These are phyloP conservation scores for Lachnellula occidentalis DNA, from an alignment of 2,329 filamentous ascomycete species.

Conservation along the genomic window DNA sequence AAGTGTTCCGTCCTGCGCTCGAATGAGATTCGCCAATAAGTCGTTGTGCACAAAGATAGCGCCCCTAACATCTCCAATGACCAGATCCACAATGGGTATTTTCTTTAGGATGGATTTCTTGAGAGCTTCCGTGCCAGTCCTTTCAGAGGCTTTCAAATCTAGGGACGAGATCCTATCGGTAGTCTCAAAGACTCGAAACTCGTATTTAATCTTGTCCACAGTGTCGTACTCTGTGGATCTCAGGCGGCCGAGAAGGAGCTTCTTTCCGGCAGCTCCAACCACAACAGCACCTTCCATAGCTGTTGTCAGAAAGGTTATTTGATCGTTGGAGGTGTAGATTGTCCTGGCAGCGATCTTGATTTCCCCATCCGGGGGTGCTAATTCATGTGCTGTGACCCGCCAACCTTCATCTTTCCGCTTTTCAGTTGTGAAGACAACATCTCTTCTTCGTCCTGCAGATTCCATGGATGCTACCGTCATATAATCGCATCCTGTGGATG, in stretches of 20 bases:
- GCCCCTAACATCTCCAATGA: slow-evolving; percentile 71
- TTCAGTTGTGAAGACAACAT: slow-evolving; percentile 33
- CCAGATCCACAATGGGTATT: slow-evolving; percentile 59
- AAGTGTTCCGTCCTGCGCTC: slow-evolving; percentile 34
- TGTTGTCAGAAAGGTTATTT: slow-evolving; percentile 44
- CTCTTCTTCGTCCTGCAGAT: slow-evolving; percentile 28
- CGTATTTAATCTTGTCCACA: slow-evolving; percentile 44
- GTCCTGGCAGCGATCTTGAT: slow-evolving; percentile 29
- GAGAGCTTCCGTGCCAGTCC: slow-evolving; percentile 15
- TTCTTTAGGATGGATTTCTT: slow-evolving; percentile 30
- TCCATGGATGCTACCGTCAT: slow-evolving; percentile 33
- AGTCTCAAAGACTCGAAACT: slow-evolving; percentile 53
- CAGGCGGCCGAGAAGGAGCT: slow-evolving; percentile 56
- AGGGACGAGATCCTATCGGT: slow-evolving; percentile 62
- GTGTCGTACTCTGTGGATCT: slow-evolving; percentile 29
- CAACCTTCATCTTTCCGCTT: slow-evolving; percentile 27
- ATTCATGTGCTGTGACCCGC: slow-evolving; percentile 31
- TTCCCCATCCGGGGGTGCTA: slow-evolving; percentile 28
- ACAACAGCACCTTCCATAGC: slow-evolving; percentile 53
- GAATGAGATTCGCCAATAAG: slow-evolving; percentile 49
- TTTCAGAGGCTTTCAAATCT: slow-evolving; percentile 49
- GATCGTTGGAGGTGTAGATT: slow-evolving; percentile 36
- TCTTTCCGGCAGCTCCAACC: slow-evolving; percentile 46
- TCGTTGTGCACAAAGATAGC: slow-evolving; percentile 79
- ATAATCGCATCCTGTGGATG: slow-evolving; percentile 30